phyloP scores from a whole-genome alignment of 441 rosid species.

The Raphanus hybrid region DNA sequence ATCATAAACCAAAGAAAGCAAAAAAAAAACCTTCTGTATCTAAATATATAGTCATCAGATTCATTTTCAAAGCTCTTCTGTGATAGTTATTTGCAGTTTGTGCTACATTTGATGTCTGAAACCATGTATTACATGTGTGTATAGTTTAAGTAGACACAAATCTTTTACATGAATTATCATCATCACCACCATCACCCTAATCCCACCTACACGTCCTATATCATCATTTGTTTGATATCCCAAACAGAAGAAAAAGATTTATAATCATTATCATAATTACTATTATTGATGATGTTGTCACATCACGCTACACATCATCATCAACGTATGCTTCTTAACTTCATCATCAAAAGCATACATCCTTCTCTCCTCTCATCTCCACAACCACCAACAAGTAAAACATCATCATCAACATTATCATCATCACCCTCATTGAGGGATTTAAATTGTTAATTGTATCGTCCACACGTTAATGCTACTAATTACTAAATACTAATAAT shows the following conservation, averaged over 20 bases:
- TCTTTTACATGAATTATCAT: constrained; percentile 25
- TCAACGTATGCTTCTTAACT: constrained; percentile 30
- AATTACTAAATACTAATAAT: neutral
- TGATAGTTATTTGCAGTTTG: constrained; percentile 26
- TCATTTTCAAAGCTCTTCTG: constrained; percentile 20
- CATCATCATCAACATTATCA: constrained; percentile 38
- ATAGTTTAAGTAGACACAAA: constrained; percentile 35
- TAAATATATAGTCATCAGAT: constrained; percentile 14
- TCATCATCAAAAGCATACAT: constrained; percentile 36
- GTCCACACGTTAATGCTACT: neutral
- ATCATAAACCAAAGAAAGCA: constrained; percentile 12
- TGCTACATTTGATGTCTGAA: constrained; percentile 26
- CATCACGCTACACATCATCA: constrained; percentile 38
- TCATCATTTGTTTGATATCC: constrained; percentile 33
- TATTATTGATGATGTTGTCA: constrained; percentile 46
- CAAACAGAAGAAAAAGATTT: neutral
- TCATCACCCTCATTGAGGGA: constrained; percentile 15
- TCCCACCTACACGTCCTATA: constrained; percentile 41
- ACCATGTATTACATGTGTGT: constrained; percentile 24
- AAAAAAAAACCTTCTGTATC: neutral
- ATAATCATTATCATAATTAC: constrained; percentile 31
- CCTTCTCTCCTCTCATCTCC: constrained; percentile 22
- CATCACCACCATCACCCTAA: constrained; percentile 28
- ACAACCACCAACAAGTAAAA: constrained; percentile 41
- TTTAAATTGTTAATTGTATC: neutral